Base-by-base conservation (phyloP, 2,329 filamentous ascomycete species). In the Teratosphaeriaceae sp. region DNA sequence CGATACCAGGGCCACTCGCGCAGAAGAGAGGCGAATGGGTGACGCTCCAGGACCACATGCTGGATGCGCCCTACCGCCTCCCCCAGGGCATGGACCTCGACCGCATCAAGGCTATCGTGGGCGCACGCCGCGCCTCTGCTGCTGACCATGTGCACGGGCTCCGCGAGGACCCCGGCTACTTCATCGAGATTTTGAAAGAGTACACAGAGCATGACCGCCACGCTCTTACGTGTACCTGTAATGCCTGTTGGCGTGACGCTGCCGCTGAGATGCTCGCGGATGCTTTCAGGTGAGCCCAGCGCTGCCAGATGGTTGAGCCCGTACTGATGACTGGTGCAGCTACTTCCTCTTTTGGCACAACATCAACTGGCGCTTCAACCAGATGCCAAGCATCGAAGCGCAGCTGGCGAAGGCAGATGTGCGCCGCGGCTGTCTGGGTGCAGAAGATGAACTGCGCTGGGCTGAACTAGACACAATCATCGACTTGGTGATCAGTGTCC, bases 91-190 rank as follows among this genome's bases (percentile, higher is more conserved):
- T 79, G 0, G 67, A 80, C 47, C 56, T 79, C 1, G 48, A 38
- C 0, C 64, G 66, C 0, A 59, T 81, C 0, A 60, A 67, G 29
- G 54, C 59, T 1, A 51, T 80, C 3, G 59, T 77, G 0, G 55
- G 53, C 2, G 71, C 72, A 0, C 68, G 64, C 46, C 51, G 51
- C 0, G 53, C 62, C 0, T 64, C 65, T 3, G 67, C 69, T 0
- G 69, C 76, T 42, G 76, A 81, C 55, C 74, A 80, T 49, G 33
- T 79, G 0, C 76, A 69, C 69, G 52, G 66, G 0, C 59, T 82
- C 2, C 67, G 77, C 6, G 78, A 82, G 50, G 79, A 82, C 52
- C 77, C 78, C 0, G 60, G 60, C 1, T 80, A 79, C 57, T 81
- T 80, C 48, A 58, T 65, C 3, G 63, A 73, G 1, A 42, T 58